phyloP scores from a whole-genome alignment of 2,329 filamentous ascomycete genomes.

The Neofusicoccum cordaticola region DNA sequence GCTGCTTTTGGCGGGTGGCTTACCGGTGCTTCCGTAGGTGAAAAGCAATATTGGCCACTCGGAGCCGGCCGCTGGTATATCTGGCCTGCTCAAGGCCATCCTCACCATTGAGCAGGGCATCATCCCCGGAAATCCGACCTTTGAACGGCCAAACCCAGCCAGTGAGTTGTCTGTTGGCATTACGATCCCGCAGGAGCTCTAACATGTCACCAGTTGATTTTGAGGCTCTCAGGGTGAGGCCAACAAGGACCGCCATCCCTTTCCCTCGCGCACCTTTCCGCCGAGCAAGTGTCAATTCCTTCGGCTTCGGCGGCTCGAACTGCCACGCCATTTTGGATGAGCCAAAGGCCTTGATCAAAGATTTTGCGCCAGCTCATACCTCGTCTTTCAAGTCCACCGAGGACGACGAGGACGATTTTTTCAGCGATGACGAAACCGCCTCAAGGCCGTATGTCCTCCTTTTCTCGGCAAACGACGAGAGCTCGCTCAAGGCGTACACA shows the following conservation, averaged over 20 bases:
- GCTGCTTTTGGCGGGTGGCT: too few species aligned
- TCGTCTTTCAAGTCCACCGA: slow-evolving; percentile 13
- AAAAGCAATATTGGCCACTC: slow-evolving; percentile 35
- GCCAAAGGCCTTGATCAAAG: background rate
- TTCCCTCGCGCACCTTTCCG: slow-evolving; percentile 20
- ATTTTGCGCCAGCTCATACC: background rate
- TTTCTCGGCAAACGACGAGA: slow-evolving; percentile 19
- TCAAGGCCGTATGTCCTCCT: background rate
- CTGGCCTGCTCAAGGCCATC: slow-evolving; percentile 29
- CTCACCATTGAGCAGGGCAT: slow-evolving; percentile 26
- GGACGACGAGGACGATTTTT: background rate
- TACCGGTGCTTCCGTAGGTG: background rate
- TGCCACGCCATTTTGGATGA: slow-evolving; percentile 27
- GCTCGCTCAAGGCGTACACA: slow-evolving; percentile 6
- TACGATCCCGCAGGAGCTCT: background rate
- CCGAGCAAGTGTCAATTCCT: slow-evolving; percentile 25
- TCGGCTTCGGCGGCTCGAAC: slow-evolving; percentile 28
- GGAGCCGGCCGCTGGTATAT: slow-evolving; percentile 28
- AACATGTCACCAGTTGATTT: background rate
- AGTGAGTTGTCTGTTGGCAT: background rate
- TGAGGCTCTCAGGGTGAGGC: background rate
- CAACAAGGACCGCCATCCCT: background rate
- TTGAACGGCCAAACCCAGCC: slow-evolving; percentile 3
- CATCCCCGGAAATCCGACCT: slow-evolving; percentile 24
- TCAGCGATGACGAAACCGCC: slow-evolving; percentile 10